Evolutionary conservation across 2,329 filamentous ascomycete species (phyloP).

Genomic region (Pseudogymnoascus sp.): DNA sequence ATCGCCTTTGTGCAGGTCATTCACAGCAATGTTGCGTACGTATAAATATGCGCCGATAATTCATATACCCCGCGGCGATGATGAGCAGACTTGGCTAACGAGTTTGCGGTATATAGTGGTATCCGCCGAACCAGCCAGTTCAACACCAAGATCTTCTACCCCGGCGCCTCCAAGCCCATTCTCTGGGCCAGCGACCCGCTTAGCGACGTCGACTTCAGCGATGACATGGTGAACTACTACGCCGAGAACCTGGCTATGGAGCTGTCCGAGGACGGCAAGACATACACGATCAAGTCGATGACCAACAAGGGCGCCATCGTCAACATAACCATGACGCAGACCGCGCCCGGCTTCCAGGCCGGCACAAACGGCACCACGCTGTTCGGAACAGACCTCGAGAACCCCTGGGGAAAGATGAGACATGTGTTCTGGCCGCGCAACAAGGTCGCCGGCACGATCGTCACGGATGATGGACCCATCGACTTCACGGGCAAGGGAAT

Average conservation of each 20-base stretch:
- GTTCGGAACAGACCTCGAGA: conserved; percentile 75
- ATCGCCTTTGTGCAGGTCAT: conserved; percentile 82
- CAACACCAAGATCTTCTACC: conserved; percentile 85
- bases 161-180: conserved; percentile 61
- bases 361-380: conserved; percentile 77
- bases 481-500: conserved; percentile 74
- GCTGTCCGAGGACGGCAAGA: conserved; percentile 73
- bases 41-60: background rate
- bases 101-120: conserved; percentile 50
- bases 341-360: conserved; percentile 71
- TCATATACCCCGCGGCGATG: conserved; percentile 14
- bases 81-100: background rate
- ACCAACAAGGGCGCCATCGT: conserved; percentile 73
- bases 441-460: conserved; percentile 71
- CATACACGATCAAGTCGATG: conserved; percentile 85
- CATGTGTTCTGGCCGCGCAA: conserved; percentile 94
- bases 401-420: conserved; percentile 88
- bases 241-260: conserved; percentile 79
- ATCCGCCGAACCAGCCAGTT: conserved; percentile 88
- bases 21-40: conserved; percentile 94
- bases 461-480: conserved; percentile 71
- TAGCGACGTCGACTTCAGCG: conserved; percentile 71
- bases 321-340: conserved; percentile 72
- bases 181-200: conserved; percentile 81
- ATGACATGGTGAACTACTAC: conserved; percentile 74